These are phyloP conservation scores for Ganoderma sp. DNA, from an alignment of 1,284 basidiomycete species.

Conservation along the genomic window DNA sequence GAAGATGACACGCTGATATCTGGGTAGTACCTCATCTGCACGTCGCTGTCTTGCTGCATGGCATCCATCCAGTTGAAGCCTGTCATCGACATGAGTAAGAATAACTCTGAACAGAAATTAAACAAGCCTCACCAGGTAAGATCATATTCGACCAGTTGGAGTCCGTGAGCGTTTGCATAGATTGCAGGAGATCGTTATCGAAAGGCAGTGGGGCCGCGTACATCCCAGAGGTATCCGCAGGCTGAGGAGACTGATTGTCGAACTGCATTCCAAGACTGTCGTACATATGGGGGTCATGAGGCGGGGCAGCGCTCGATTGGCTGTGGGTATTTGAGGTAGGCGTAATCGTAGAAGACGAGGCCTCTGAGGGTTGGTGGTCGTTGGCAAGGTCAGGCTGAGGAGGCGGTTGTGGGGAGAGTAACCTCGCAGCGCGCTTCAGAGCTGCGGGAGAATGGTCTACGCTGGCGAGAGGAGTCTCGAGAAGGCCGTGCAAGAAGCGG, in stretches of 20 bases:
- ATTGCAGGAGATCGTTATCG: constrained; percentile 64
- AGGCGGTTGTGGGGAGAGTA: constrained; percentile 20
- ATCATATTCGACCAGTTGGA: constrained; percentile 59
- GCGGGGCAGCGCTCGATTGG: neutral
- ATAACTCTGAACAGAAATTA: neutral
- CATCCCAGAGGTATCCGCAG: constrained; percentile 47
- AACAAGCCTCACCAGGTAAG: constrained; percentile 52
- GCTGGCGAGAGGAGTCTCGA: constrained; percentile 60
- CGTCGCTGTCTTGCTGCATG: constrained; percentile 30
- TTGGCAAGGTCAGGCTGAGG: constrained; percentile 5
- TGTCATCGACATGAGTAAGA: constrained; percentile 12
- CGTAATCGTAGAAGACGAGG: constrained; percentile 3
- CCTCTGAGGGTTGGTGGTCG: constrained; percentile 12
- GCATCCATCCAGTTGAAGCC: constrained; percentile 41
- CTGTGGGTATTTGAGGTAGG: constrained; percentile 3
- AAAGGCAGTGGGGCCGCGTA: constrained; percentile 61
- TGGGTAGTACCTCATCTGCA: constrained; percentile 23
- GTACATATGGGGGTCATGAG: constrained; percentile 23
- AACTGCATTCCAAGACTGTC: constrained; percentile 20
- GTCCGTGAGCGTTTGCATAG: constrained; percentile 61
- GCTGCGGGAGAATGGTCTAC: constrained; percentile 40
- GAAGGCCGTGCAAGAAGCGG: constrained; percentile 71
- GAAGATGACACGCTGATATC: constrained; percentile 7
- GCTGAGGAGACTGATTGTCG: constrained; percentile 21
- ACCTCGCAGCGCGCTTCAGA: constrained; percentile 25